A percentile compares a stretch with the other conserved stretches of the same genome.
Conservation (phyloP, 345 rosid species). For the Punica granatum region DNA sequence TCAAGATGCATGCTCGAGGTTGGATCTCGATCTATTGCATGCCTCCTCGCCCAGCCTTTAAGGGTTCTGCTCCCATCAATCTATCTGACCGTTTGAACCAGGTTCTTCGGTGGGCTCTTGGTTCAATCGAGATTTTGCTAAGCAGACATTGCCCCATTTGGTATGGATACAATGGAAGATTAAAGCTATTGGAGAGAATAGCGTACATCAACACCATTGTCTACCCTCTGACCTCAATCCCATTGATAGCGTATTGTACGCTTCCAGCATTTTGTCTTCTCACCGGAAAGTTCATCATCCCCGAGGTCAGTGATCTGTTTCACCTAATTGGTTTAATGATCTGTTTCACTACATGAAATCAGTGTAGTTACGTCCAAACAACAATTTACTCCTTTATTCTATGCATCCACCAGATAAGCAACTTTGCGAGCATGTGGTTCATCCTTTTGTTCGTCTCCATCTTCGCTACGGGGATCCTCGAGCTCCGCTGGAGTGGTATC, state of each 20-base stretch:
- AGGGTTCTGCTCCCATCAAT: slow-evolving; percentile 99
- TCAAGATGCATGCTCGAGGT: slow-evolving; percentile 99
- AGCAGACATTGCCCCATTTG: slow-evolving; percentile 99
- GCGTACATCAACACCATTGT: slow-evolving; percentile 97
- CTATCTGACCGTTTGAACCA: slow-evolving; percentile 99
- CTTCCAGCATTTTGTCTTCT: slow-evolving; percentile 99
- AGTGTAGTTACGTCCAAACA: neutral
- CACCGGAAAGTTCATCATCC: slow-evolving; percentile 86
- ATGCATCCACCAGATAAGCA: slow-evolving; percentile 65
- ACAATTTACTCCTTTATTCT: neutral
- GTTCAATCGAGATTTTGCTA: slow-evolving; percentile 88
- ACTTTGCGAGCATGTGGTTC: slow-evolving; percentile 96
- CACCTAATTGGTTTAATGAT: neutral
- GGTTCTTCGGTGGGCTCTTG: slow-evolving; percentile 99
- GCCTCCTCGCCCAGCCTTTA: slow-evolving; percentile 99
- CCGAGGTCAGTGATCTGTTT: slow-evolving; percentile 50
- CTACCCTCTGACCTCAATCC: slow-evolving; percentile 90
- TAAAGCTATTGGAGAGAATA: slow-evolving; percentile 79
- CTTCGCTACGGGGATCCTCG: slow-evolving; percentile 78
- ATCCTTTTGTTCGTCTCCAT: slow-evolving; percentile 91
- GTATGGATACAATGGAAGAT: slow-evolving; percentile 86
- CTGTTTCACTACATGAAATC: neutral
- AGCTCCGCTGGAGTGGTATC: slow-evolving; percentile 94
- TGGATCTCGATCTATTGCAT: slow-evolving; percentile 97
- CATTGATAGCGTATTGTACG: slow-evolving; percentile 79